These are phyloP conservation scores for Sugiyamaella paludigena DNA, from an alignment of 1,139 yeast species.

Conservation along the genomic window DNA sequence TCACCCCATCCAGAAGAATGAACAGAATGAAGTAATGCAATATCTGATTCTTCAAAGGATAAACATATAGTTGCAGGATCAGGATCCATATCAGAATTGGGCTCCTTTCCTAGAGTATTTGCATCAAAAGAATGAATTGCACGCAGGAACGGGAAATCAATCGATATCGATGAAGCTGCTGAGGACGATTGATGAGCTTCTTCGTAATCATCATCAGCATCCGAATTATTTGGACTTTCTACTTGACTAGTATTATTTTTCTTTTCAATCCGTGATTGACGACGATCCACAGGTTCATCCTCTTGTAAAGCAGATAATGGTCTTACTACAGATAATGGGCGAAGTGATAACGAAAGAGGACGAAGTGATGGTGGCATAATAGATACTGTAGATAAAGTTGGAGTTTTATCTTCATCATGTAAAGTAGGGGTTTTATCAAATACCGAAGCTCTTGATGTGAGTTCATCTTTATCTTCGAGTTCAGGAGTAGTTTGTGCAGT, in stretches of 20 bases:
- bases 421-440: neutral
- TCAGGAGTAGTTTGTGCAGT: slow-evolving; percentile 5
- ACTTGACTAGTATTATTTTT: neutral
- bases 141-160: slow-evolving; percentile 40
- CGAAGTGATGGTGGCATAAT: slow-evolving; percentile 5
- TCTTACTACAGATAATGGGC: neutral
- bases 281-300: neutral
- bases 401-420: slow-evolving; percentile 6
- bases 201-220: slow-evolving; percentile 11
- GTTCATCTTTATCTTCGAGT: neutral
- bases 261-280: neutral
- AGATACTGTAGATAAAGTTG: slow-evolving; percentile 6
- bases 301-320: slow-evolving; percentile 9
- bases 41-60: slow-evolving; percentile 73
- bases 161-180: slow-evolving; percentile 16
- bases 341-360: slow-evolving; percentile 8
- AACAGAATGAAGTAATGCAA: slow-evolving; percentile 82
- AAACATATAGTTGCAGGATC: slow-evolving; percentile 75
- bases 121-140: slow-evolving; percentile 84
- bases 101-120: slow-evolving; percentile 49
- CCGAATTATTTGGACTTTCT: neutral
- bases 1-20: slow-evolving; percentile 99
- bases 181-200: slow-evolving; percentile 13
- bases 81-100: slow-evolving; percentile 31
- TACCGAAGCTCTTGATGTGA: neutral